These are phyloP conservation scores for Volvox africanus DNA, from an alignment of 139 green algal species.

Conservation along the genomic window DNA sequence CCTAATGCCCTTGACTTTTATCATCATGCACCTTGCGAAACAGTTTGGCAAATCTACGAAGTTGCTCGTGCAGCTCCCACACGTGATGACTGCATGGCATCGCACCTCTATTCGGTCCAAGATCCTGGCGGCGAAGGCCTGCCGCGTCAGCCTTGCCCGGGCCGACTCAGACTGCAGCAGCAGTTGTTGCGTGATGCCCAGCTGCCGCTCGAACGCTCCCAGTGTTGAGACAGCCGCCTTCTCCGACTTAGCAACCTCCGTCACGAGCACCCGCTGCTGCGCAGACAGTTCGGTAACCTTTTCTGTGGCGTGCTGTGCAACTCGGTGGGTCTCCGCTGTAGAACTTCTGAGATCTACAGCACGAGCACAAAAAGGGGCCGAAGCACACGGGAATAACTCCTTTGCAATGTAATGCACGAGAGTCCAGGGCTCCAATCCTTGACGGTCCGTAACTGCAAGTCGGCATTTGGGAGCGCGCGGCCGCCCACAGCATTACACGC, in stretches of 20 bases:
- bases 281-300: neutral
- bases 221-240: neutral
- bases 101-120: constrained; percentile 30
- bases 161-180: constrained; percentile 40
- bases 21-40: too few species aligned
- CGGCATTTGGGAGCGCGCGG: too few species aligned
- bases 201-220: constrained; percentile 30
- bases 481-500: too few species aligned
- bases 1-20: too few species aligned
- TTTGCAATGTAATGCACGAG: too few species aligned
- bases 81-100: too few species aligned
- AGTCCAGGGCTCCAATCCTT: too few species aligned
- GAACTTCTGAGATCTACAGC: neutral
- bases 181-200: constrained; percentile 23
- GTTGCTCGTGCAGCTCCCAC: too few species aligned
- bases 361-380: neutral
- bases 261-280: constrained; percentile 32
- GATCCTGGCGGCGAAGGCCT: constrained; percentile 28
- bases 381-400: too few species aligned
- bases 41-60: too few species aligned
- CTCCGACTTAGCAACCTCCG: neutral
- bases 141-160: constrained; percentile 19
- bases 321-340: neutral
- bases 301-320: neutral
- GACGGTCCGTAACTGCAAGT: too few species aligned